Conservation (phyloP, 768 basidiomycete species). For the Rossbeevera mucosa region DNA sequence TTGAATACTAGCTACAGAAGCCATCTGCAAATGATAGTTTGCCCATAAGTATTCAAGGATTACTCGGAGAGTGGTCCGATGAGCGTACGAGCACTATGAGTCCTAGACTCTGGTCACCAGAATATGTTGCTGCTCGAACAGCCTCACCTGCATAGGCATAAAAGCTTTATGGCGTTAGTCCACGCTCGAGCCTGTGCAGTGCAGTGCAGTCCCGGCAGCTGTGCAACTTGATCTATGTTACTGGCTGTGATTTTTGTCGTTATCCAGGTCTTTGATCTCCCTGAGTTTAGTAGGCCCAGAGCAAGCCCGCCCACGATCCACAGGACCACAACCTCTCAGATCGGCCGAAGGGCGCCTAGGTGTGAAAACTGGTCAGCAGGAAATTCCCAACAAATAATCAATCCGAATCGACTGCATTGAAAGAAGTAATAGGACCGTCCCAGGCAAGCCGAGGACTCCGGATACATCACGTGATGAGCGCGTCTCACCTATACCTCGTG, state of each 20-base stretch:
- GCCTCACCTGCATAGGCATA: background rate
- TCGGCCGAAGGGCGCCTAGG: background rate
- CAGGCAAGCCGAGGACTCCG: too few relatives aligned
- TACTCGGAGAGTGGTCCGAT: too few relatives aligned
- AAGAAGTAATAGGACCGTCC: too few relatives aligned
- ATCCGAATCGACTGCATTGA: too few relatives aligned
- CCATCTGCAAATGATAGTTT: background rate
- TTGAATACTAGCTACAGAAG: background rate
- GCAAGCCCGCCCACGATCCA: too few relatives aligned
- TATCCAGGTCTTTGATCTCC: background rate
- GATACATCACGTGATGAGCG: slow-evolving; percentile 28
- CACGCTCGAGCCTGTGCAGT: background rate
- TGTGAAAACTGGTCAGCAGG: background rate
- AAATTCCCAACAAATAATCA: background rate
- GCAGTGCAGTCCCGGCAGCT: background rate
- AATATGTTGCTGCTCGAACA: background rate
- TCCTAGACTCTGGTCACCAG: too few relatives aligned
- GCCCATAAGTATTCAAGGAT: too few relatives aligned
- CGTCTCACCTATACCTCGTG: slow-evolving; percentile 17
- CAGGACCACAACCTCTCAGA: background rate
- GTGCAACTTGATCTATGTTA: background rate
- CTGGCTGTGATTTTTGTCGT: background rate
- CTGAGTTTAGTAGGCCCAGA: too few relatives aligned
- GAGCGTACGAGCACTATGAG: too few relatives aligned
- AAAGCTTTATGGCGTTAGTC: background rate